Evolutionary conservation across 2,329 filamentous ascomycete species (phyloP).

Genomic region (Trichoderma sp.): DNA sequence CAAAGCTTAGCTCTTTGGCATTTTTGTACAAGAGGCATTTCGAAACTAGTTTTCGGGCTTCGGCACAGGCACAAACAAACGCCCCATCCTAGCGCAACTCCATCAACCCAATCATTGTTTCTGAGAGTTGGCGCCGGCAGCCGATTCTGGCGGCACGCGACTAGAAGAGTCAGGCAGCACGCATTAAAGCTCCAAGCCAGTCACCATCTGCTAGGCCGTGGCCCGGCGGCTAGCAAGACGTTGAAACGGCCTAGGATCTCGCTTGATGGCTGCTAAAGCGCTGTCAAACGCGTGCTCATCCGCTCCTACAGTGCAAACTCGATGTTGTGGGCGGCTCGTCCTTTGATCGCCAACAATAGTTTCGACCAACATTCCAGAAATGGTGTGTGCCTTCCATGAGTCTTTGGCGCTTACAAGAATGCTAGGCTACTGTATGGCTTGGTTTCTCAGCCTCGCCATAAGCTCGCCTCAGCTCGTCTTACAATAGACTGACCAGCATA

Average conservation of each 20-base stretch:
- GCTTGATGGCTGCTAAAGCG: neutral
- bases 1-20: neutral
- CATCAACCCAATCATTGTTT: conserved; percentile 6
- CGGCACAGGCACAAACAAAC: neutral
- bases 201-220: neutral
- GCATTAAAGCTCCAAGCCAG: neutral
- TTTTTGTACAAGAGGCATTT: neutral
- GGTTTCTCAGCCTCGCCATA: neutral
- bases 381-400: neutral
- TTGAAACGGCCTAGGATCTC: neutral
- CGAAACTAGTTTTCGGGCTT: neutral
- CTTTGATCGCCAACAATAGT: conserved; percentile 13
- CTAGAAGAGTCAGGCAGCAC: neutral
- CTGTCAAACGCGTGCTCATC: neutral
- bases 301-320: neutral
- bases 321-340: neutral
- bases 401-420: conserved; percentile 5
- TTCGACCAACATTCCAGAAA: neutral
- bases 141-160: conserved; percentile 19
- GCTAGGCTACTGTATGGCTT: neutral
- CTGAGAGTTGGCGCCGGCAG: conserved; percentile 10
- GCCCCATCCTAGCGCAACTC: neutral
- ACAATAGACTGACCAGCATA: neutral
- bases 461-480: conserved; percentile 19
- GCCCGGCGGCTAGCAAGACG: neutral